These are phyloP conservation scores for Linnemannia exigua DNA, from an alignment of 192 early-diverging fungal species.

Conservation along the genomic window DNA sequence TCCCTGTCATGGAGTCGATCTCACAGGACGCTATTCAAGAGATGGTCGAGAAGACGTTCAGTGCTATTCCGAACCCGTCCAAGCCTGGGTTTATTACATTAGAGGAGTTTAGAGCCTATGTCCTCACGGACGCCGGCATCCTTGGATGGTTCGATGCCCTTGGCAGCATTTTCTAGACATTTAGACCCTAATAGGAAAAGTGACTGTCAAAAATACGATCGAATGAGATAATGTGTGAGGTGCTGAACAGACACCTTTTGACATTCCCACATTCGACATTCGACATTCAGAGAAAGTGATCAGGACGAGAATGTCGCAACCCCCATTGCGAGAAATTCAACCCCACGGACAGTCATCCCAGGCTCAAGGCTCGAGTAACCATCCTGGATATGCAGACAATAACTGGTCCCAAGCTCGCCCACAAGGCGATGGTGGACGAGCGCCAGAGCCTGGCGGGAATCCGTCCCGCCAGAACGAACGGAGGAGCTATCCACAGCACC, in stretches of 20 bases:
- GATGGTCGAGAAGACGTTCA: slow-evolving; percentile 93
- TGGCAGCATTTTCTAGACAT: slow-evolving; percentile 65
- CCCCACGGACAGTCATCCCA: not conserved
- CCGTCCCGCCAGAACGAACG: not conserved
- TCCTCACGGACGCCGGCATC: slow-evolving; percentile 84
- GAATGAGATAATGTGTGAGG: too few species aligned
- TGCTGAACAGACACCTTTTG: not conserved
- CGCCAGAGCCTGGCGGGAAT: not conserved
- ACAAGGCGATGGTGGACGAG: not conserved
- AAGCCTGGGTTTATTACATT: slow-evolving; percentile 78
- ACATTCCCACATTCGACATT: not conserved
- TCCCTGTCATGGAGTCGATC: slow-evolving; percentile 94
- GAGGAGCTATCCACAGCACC: not conserved
- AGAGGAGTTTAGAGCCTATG: slow-evolving; percentile 85
- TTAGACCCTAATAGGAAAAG: not conserved
- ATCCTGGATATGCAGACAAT: not conserved
- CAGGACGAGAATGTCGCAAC: not conserved
- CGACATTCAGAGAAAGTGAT: not conserved
- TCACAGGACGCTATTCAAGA: slow-evolving; percentile 94
- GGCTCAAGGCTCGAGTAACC: not conserved
- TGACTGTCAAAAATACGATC: not conserved
- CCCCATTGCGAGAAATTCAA: not conserved
- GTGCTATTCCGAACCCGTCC: slow-evolving; percentile 62
- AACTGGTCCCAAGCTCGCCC: not conserved
- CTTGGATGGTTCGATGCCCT: slow-evolving; percentile 93